phyloP scores from a whole-genome alignment of 768 basidiomycete genomes.

The Suillus hirtellus region DNA sequence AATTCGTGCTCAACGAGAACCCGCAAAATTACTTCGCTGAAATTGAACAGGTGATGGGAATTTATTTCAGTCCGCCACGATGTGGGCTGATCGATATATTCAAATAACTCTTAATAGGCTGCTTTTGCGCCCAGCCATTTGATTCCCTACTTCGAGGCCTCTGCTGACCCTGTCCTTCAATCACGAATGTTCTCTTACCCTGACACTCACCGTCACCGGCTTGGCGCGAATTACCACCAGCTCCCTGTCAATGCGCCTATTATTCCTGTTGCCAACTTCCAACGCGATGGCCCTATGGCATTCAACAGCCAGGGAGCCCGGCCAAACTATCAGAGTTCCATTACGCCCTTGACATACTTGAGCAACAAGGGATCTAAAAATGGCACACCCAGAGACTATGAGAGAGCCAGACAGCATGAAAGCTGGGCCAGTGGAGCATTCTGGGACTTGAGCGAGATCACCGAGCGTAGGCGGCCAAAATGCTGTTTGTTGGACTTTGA shows the following conservation, averaged over 20 bases:
- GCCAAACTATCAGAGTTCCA: conserved; percentile 85
- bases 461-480: conserved; percentile 61
- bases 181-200: conserved; percentile 95
- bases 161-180: conserved; percentile 91
- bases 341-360: conserved; percentile 70
- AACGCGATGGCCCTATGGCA: conserved; percentile 75
- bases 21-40: conserved; percentile 91
- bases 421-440: conserved; percentile 70
- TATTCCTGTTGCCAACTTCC: conserved; percentile 82
- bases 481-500: not conserved
- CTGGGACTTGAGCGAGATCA: conserved; percentile 70
- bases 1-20: conserved; percentile 78
- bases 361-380: conserved; percentile 48
- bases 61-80: conserved; percentile 27
- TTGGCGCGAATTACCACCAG: conserved; percentile 80
- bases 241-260: conserved; percentile 85
- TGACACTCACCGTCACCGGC: conserved; percentile 84
- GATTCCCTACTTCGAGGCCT: conserved; percentile 86
- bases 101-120: conserved; percentile 35
- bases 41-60: conserved; percentile 77
- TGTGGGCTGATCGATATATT: conserved; percentile 12
- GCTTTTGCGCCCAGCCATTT: conserved; percentile 91
- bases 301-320: conserved; percentile 79
- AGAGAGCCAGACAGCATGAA: conserved; percentile 58
- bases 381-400: conserved; percentile 39